These are phyloP conservation scores for Fusarium haematococcum DNA, from an alignment of 2,329 filamentous ascomycete genomes.

Conservation along the genomic window DNA sequence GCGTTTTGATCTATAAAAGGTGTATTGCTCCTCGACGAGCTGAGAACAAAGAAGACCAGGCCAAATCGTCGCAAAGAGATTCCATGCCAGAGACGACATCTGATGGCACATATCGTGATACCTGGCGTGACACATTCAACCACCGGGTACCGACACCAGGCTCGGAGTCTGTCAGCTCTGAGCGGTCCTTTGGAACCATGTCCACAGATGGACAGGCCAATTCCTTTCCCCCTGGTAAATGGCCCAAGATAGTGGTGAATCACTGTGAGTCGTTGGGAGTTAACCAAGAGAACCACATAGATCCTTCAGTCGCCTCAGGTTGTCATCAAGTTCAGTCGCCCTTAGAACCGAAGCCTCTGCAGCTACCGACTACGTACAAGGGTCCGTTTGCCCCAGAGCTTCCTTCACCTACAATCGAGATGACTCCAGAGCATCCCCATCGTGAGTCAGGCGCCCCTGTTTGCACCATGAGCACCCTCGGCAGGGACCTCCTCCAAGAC, in stretches of 20 bases:
- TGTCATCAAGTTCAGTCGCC: neutral
- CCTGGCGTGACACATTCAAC: slow-evolving; percentile 27
- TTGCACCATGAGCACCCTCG: slow-evolving; percentile 40
- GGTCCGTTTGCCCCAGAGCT: neutral
- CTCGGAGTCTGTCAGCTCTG: slow-evolving; percentile 27
- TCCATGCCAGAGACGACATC: neutral
- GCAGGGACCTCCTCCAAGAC: slow-evolving; percentile 34
- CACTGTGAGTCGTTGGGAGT: slow-evolving; percentile 31
- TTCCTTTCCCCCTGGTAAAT: neutral
- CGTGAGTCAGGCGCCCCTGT: slow-evolving; percentile 6
- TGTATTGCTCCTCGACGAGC: neutral
- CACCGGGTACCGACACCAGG: slow-evolving; percentile 20
- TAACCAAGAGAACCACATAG: neutral
- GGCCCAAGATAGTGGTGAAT: slow-evolving; percentile 22
- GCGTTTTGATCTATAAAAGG: slow-evolving; percentile 28
- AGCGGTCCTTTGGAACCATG: slow-evolving; percentile 29
- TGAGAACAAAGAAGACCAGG: neutral
- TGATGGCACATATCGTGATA: neutral
- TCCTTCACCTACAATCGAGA: neutral
- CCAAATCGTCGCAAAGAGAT: neutral
- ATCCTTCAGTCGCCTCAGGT: neutral
- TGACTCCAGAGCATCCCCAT: neutral
- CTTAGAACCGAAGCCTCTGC: neutral
- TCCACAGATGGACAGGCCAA: slow-evolving; percentile 2
- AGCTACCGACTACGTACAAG: neutral